These are phyloP conservation scores for Colletotrichum karsti DNA, from an alignment of 2,329 filamentous ascomycete genomes.

Conservation along the genomic window DNA sequence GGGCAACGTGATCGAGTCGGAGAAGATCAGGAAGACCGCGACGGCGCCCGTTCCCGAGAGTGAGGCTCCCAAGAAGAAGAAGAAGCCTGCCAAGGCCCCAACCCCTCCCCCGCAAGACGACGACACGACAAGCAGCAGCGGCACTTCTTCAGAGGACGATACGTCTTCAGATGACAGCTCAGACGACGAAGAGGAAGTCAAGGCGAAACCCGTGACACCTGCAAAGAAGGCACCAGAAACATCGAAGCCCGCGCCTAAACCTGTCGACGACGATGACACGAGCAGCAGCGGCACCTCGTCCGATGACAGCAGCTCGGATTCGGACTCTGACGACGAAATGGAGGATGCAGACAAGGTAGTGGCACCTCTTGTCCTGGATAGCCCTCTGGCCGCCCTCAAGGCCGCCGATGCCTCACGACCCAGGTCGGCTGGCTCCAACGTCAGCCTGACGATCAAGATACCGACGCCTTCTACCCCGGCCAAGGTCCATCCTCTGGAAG, in stretches of 20 bases:
- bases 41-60: slow-evolving; percentile 34
- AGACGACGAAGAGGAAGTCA: slow-evolving; percentile 34
- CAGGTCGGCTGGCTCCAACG: slow-evolving; percentile 59
- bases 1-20: slow-evolving; percentile 77
- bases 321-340: slow-evolving; percentile 34
- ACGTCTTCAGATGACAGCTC: slow-evolving; percentile 41
- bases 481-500: slow-evolving; percentile 86
- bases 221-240: slow-evolving; percentile 2
- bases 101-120: slow-evolving; percentile 34
- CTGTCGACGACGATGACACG: slow-evolving; percentile 33
- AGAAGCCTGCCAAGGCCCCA: slow-evolving; percentile 23
- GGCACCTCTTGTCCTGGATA: neutral
- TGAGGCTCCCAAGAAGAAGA: slow-evolving; percentile 29
- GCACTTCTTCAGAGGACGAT: slow-evolving; percentile 42
- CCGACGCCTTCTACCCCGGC: slow-evolving; percentile 54
- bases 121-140: slow-evolving; percentile 49
- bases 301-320: slow-evolving; percentile 31
- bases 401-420: slow-evolving; percentile 48
- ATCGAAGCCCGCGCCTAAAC: slow-evolving; percentile 25
- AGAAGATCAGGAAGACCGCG: slow-evolving; percentile 46
- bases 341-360: slow-evolving; percentile 25
- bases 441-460: slow-evolving; percentile 64
- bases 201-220: slow-evolving; percentile 17
- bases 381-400: slow-evolving; percentile 28
- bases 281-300: slow-evolving; percentile 36